A percentile compares a stretch with the other conserved stretches of the same genome.
Evolutionary conservation across 768 basidiomycete genomes (phyloP).

Genomic region (Amanita inopinata): DNA sequence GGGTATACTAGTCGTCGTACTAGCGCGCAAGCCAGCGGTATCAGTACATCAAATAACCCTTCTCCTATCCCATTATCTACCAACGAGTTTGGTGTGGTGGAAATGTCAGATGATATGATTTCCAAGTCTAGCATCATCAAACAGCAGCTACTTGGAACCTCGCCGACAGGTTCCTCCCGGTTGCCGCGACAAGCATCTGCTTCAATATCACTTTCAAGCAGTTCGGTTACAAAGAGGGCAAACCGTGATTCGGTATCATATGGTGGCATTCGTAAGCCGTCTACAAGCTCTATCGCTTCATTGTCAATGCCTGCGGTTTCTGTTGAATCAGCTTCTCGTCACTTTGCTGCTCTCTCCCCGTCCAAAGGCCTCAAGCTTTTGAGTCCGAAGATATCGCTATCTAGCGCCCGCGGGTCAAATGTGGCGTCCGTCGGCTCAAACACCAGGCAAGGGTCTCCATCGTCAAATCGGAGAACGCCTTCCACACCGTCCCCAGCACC

Average conservation of each 20-base stretch:
- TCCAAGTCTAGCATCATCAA: conserved; percentile 33
- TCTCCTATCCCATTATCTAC: conserved; percentile 48
- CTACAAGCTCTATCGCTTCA: conserved; percentile 72
- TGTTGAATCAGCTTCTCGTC: conserved; percentile 37
- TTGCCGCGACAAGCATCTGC: conserved; percentile 61
- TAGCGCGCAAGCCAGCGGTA: conserved; percentile 32
- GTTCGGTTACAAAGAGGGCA: conserved; percentile 47
- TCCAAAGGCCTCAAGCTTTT: conserved; percentile 78
- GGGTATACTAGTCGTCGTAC: conserved; percentile 48
- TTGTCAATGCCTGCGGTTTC: conserved; percentile 42
- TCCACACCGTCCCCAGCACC: conserved; percentile 83
- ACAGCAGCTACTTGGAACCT: conserved; percentile 52
- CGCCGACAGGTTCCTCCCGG: conserved; percentile 55
- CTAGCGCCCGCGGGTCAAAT: conserved; percentile 32
- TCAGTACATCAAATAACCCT: conserved; percentile 46
- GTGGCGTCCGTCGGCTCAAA: conserved; percentile 37
- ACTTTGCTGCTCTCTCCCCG: conserved; percentile 78
- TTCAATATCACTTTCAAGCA: conserved; percentile 32
- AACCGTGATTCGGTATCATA: conserved; percentile 78
- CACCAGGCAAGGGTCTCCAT: conserved; percentile 48
- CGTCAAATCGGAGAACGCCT: conserved; percentile 63
- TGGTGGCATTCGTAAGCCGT: conserved; percentile 70
- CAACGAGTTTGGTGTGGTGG: conserved; percentile 79
- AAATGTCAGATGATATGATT: conserved; percentile 41
- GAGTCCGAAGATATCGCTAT: conserved; percentile 64